These are phyloP conservation scores for Sutorius australiensis DNA, from an alignment of 768 basidiomycete species.

Conservation along the genomic window DNA sequence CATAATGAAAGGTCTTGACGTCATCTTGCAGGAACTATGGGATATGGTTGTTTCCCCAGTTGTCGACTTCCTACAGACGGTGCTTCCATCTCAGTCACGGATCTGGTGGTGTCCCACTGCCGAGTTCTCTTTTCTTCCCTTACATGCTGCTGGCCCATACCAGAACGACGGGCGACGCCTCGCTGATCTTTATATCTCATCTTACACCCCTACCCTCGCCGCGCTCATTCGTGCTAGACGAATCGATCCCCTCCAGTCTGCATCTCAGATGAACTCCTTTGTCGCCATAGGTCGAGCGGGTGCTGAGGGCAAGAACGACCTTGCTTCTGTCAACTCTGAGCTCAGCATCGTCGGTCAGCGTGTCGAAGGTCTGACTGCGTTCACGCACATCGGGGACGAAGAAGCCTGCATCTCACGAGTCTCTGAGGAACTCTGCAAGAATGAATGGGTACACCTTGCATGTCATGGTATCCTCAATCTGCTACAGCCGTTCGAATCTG, in stretches of 20 bases:
- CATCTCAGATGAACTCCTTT: background rate
- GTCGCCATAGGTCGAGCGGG: background rate
- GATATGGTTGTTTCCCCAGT: background rate
- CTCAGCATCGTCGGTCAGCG: background rate
- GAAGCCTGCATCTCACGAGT: too few species aligned
- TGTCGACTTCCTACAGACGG: background rate
- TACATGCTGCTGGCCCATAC: background rate
- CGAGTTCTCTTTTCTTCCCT: too few species aligned
- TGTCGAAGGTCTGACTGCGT: background rate
- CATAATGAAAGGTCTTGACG: background rate
- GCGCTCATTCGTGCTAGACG: background rate
- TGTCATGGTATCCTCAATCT: too few species aligned
- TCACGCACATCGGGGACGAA: background rate
- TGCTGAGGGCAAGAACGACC: background rate
- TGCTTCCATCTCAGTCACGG: background rate
- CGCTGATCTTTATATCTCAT: conserved; percentile 5
- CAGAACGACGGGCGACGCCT: background rate
- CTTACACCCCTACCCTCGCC: background rate
- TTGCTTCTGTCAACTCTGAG: background rate
- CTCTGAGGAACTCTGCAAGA: too few species aligned
- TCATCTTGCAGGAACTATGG: background rate
- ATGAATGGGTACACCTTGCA: too few species aligned
- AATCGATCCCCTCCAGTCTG: background rate
- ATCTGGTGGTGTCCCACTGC: background rate
- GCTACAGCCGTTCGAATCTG: too few species aligned